Evolutionary conservation across 1,139 yeast genomes (phyloP).

Genomic region (Oligophagozyma castellii): DNA sequence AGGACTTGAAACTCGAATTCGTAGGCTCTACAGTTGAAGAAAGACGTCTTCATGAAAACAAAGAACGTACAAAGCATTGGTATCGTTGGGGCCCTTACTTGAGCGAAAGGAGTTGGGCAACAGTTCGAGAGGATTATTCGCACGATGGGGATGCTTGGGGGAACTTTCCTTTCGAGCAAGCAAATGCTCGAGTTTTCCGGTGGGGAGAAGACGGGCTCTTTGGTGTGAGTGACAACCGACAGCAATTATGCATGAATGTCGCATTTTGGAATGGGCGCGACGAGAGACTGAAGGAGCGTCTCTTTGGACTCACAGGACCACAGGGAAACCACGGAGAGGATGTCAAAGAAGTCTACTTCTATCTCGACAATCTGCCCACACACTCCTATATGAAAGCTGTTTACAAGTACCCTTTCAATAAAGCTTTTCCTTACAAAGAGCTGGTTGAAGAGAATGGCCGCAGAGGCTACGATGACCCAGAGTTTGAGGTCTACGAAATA

Average conservation of each 20-base stretch:
- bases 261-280: slow-evolving; percentile 92
- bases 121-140: slow-evolving; percentile 88
- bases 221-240: slow-evolving; percentile 82
- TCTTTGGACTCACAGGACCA: slow-evolving; percentile 83
- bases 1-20: slow-evolving; percentile 15
- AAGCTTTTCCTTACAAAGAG: slow-evolving; percentile 64
- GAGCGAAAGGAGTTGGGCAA: slow-evolving; percentile 87
- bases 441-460: slow-evolving; percentile 57
- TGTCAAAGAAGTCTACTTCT: slow-evolving; percentile 75
- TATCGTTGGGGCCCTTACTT: slow-evolving; percentile 89
- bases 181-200: slow-evolving; percentile 69
- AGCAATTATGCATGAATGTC: slow-evolving; percentile 58
- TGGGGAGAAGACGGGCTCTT: slow-evolving; percentile 98
- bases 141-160: slow-evolving; percentile 87
- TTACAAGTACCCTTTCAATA: slow-evolving; percentile 81
- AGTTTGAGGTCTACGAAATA: slow-evolving; percentile 30
- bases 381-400: slow-evolving; percentile 89
- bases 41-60: slow-evolving; percentile 47
- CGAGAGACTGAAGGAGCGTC: slow-evolving; percentile 70
- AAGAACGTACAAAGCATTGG: slow-evolving; percentile 51
- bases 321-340: slow-evolving; percentile 97
- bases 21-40: slow-evolving; percentile 47
- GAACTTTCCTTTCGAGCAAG: slow-evolving; percentile 79
- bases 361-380: slow-evolving; percentile 83
- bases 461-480: slow-evolving; percentile 35